These are phyloP conservation scores for Microbotryum violaceum DNA, from an alignment of 1,284 basidiomycete species.

Conservation along the genomic window DNA sequence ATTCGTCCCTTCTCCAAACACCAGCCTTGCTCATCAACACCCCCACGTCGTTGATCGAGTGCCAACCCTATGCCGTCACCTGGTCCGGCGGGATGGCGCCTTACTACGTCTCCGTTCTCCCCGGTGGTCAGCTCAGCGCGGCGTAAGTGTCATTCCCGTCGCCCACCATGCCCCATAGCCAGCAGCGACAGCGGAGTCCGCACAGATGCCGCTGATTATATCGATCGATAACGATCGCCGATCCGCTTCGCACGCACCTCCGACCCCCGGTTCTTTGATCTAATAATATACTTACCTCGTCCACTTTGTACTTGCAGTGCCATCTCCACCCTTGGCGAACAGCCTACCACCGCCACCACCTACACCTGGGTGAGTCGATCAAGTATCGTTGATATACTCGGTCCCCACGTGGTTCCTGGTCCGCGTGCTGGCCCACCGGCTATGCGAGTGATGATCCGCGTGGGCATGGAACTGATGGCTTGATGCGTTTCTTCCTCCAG, in stretches of 20 bases:
- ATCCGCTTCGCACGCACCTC: not conserved
- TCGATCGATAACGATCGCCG: too few species aligned
- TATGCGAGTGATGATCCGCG: too few species aligned
- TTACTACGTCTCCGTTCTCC: slow-evolving; percentile 2
- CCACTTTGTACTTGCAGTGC: not conserved
- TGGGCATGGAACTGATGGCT: too few species aligned
- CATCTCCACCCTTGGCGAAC: slow-evolving; percentile 1
- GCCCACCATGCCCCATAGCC: too few species aligned
- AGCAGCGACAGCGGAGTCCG: not conserved
- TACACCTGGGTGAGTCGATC: slow-evolving; percentile 1
- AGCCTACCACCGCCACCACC: not conserved
- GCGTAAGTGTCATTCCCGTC: not conserved
- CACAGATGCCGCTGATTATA: too few species aligned
- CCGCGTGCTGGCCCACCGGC: too few species aligned
- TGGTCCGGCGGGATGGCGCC: not conserved
- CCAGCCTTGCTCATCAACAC: slow-evolving; percentile 1
- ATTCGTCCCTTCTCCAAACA: not conserved
- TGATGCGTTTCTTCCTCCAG: not conserved
- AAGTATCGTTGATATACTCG: too few species aligned
- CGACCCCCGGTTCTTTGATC: not conserved
- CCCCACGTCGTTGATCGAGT: slow-evolving; percentile 1
- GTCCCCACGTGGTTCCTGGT: too few species aligned
- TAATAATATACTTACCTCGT: not conserved
- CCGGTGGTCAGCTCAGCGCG: slow-evolving; percentile 2
- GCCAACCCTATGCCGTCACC: slow-evolving; percentile 5